A percentile compares a stretch with the other conserved stretches of the same genome.
Conservation (phyloP, 2,329 filamentous ascomycete genomes). For the Trichoderma polysporum region DNA sequence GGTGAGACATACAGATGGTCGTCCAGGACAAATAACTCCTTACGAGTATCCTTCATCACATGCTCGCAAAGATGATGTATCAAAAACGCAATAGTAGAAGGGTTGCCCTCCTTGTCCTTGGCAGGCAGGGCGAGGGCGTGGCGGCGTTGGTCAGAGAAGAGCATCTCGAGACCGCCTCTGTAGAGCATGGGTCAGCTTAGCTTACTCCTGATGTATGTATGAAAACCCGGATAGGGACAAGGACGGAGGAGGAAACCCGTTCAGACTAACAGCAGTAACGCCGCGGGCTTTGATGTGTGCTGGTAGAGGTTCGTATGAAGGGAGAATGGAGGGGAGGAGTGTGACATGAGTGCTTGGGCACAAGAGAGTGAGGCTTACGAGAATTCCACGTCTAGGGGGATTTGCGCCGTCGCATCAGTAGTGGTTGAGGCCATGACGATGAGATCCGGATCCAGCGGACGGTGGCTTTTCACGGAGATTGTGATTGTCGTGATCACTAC, state of each 20-base stretch:
- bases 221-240: neutral
- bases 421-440: constrained; percentile 1
- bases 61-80: constrained; percentile 77
- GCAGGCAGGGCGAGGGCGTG: constrained; percentile 69
- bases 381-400: constrained; percentile 72
- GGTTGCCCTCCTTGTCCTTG: constrained; percentile 56
- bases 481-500: neutral
- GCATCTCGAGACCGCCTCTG: constrained; percentile 89
- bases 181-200: constrained; percentile 23
- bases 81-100: constrained; percentile 71
- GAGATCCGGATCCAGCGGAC: neutral
- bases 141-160: constrained; percentile 80
- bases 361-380: constrained; percentile 38
- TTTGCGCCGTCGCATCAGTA: constrained; percentile 28
- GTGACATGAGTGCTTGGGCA: neutral
- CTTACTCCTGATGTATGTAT: neutral
- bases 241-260: neutral
- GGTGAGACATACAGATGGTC: constrained; percentile 72
- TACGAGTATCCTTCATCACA: constrained; percentile 79
- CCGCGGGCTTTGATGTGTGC: neutral
- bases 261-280: neutral
- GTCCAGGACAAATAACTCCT: constrained; percentile 87
- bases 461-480: neutral
- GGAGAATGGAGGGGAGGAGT: neutral
- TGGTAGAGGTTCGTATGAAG: neutral